Percentiles rank a stretch among this genome's conserved stretches.
phyloP scores from a whole-genome alignment of 345 rosid genomes.

The Zanthoxylum bungeanum region DNA sequence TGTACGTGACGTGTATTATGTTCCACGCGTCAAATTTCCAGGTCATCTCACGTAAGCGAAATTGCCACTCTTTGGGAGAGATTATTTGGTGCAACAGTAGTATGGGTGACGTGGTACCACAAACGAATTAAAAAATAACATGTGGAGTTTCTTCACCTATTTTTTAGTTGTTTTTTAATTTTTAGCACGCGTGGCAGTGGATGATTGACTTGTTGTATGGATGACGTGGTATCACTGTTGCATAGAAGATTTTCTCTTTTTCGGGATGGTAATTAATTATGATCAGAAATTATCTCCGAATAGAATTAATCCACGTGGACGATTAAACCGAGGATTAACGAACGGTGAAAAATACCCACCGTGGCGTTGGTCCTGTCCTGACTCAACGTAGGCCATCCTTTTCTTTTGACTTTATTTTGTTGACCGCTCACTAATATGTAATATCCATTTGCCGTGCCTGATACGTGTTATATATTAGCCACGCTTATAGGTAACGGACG shows the following conservation, averaged over 20 bases:
- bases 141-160: no score
- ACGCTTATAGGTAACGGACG: not conserved
- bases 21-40: not conserved
- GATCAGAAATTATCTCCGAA: not conserved
- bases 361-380: not conserved
- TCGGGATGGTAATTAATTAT: not conserved
- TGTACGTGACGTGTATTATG: not conserved
- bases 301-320: not conserved
- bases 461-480: not conserved
- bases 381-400: not conserved
- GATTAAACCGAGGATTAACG: not conserved
- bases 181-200: no score
- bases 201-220: no score
- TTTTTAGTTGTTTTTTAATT: no score
- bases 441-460: constrained; percentile 13
- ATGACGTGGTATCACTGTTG: no score
- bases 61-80: no score
- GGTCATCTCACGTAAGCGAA: not conserved
- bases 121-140: no score
- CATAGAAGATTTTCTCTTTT: no score
- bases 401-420: constrained; percentile 11
- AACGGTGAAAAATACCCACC: not conserved
- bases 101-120: no score
- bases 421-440: not conserved
- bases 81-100: no score